Conservation (phyloP, 2,329 filamentous ascomycete genomes). For the Purpureocillium lavendulum region DNA sequence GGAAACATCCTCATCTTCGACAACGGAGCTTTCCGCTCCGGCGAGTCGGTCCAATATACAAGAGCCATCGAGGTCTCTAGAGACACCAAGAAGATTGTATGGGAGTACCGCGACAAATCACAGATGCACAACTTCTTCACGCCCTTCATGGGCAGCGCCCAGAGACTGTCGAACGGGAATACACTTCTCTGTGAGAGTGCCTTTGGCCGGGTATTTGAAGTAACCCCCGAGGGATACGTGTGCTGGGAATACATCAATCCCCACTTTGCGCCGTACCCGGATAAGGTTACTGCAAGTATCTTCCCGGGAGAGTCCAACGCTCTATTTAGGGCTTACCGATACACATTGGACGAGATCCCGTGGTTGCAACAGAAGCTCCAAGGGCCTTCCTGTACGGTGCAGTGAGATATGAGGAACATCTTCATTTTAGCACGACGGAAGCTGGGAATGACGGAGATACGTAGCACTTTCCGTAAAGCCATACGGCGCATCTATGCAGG, state of each 20-base stretch:
- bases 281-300: conserved; percentile 13
- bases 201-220: conserved; percentile 18
- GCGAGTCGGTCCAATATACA: conserved; percentile 19
- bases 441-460: too few species aligned
- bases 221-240: conserved; percentile 14
- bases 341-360: conserved; percentile 17
- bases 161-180: conserved; percentile 17
- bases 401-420: too few species aligned
- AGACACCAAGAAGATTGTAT: conserved; percentile 13
- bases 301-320: conserved; percentile 21
- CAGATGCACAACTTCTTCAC: conserved; percentile 21
- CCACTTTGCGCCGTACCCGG: conserved; percentile 16
- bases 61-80: conserved; percentile 17
- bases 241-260: conserved; percentile 22
- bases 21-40: conserved; percentile 18
- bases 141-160: conserved; percentile 21
- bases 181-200: conserved; percentile 18
- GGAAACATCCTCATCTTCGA: conserved; percentile 22
- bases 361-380: conserved; percentile 10
- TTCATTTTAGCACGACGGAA: too few species aligned
- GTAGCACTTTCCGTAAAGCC: too few species aligned
- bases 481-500: too few species aligned
- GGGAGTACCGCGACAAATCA: conserved; percentile 19
- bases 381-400: too few species aligned
- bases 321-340: conserved; percentile 17